Evolutionary conservation across 176 grass and related monocot genomes (phyloP), one percentile per base, ranked within the genome.

Genomic region (Phyllostachys edulis): DNA sequence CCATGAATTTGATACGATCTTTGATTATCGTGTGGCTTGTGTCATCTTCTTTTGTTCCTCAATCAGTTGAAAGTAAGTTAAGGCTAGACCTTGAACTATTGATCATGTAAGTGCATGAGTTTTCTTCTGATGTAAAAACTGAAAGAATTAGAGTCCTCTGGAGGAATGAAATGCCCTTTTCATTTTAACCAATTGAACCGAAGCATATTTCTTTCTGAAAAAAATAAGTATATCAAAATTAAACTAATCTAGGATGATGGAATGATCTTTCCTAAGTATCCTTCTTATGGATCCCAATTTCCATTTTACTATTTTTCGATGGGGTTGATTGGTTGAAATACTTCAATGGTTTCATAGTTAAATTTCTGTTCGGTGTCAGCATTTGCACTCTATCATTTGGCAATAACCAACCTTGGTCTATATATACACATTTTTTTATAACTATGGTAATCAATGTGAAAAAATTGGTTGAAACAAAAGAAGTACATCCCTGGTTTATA

Each of bases 381-480:
- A 46, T 76, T 37, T 55, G 9, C 15, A 60, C 41, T 59, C 24
- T 64, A 3, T 65, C 64, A 65, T 50, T 81, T 80, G 11, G 15
- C 42, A 89, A 38, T 59, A 56, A 68, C 34, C 24, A 57, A 29
- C 34, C 18, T 67, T 88, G 27, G 10, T 67, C 26, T 56, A 67
- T 73, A 45, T 78, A 85, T 78, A 9, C 67, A 66, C 69, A n/a
- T 37, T 45, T 67, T 71, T 71, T 36, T 32, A 66, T 74, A 66
- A 81, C 13, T 23, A 59, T 67, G 24, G n/a, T 70, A 75, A 67
- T 52, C 38, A 24, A n/a, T 64, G 47, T 56, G 36, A 87, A 87
- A 87, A 62, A 59, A 8, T 18, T 13, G 21, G n/a, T 49, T 84
- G 74, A 46, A 56, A 56, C 12, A 52, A 17, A 76, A 56, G 20